Conservation (phyloP, 306 rosid genomes). For the Crotalaria pallida region DNA sequence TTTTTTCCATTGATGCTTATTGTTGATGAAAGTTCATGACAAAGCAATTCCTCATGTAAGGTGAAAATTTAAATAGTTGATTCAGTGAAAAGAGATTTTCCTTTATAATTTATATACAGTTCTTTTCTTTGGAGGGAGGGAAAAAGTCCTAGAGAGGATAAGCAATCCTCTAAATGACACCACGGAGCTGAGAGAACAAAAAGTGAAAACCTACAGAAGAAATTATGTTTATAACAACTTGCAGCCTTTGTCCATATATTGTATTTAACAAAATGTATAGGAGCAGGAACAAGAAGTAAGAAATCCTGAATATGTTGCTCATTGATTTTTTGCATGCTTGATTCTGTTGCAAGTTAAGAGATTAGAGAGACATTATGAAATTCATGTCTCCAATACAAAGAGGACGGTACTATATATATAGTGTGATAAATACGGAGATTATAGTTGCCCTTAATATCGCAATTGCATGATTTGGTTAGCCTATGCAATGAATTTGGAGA, state of each 20-base stretch:
- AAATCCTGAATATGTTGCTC: background rate
- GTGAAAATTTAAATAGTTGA: background rate
- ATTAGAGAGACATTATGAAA: too few relatives aligned
- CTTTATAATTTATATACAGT: too few relatives aligned
- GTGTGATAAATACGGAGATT: too few relatives aligned
- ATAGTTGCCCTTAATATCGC: too few relatives aligned
- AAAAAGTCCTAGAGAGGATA: background rate
- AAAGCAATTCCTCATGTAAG: background rate
- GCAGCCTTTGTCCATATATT: background rate
- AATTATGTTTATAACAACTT: slow-evolving; percentile 12
- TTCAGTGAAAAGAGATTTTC: background rate
- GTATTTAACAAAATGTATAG: background rate
- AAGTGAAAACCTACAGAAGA: background rate
- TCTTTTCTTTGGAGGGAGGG: slow-evolving; percentile 8
- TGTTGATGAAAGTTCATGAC: background rate
- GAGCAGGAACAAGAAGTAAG: background rate
- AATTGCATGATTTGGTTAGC: too few relatives aligned
- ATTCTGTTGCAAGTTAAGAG: too few relatives aligned
- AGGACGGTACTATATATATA: too few relatives aligned
- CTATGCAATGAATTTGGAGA: too few relatives aligned
- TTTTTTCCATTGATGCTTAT: slow-evolving; percentile 5
- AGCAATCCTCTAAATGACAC: background rate
- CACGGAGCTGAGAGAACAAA: background rate
- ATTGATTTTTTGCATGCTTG: background rate
- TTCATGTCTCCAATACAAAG: too few relatives aligned